Conservation (phyloP, 2,329 filamentous ascomycete species). For the Thelonectria olida region DNA sequence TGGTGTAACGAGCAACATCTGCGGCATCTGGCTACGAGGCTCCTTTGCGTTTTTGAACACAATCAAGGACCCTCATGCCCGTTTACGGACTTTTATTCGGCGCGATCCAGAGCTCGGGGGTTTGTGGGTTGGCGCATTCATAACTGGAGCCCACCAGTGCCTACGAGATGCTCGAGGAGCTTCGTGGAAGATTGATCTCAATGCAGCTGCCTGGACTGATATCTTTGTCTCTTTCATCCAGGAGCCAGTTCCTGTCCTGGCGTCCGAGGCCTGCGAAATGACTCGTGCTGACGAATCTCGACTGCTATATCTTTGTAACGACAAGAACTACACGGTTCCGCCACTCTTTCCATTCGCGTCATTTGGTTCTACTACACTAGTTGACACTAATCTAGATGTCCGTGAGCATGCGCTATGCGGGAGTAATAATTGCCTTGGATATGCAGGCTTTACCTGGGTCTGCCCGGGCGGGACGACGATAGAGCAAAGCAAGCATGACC, state of each 20-base stretch:
- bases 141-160: constrained; percentile 18
- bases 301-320: constrained; percentile 27
- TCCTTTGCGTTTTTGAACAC: constrained; percentile 27
- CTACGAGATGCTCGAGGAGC: constrained; percentile 15
- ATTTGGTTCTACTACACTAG: constrained; percentile 23
- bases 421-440: constrained; percentile 6
- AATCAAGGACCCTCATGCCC: constrained; percentile 16
- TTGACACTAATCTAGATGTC: constrained; percentile 30
- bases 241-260: neutral
- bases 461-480: constrained; percentile 3
- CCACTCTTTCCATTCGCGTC: constrained; percentile 29
- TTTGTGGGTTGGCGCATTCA: constrained; percentile 33
- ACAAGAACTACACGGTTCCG: constrained; percentile 9
- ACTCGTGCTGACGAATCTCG: constrained; percentile 33
- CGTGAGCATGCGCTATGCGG: constrained; percentile 22
- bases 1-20: constrained; percentile 26
- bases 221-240: constrained; percentile 28
- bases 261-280: neutral
- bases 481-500: neutral
- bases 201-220: constrained; percentile 27
- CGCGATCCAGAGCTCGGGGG: constrained; percentile 28
- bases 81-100: constrained; percentile 21
- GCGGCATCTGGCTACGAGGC: constrained; percentile 32
- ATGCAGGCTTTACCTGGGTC: constrained; percentile 12
- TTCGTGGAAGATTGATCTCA: constrained; percentile 28